Evolutionary conservation across 495 filamentous ascomycete species (phyloP).

Genomic region (Annulohypoxylon maeteangense): DNA sequence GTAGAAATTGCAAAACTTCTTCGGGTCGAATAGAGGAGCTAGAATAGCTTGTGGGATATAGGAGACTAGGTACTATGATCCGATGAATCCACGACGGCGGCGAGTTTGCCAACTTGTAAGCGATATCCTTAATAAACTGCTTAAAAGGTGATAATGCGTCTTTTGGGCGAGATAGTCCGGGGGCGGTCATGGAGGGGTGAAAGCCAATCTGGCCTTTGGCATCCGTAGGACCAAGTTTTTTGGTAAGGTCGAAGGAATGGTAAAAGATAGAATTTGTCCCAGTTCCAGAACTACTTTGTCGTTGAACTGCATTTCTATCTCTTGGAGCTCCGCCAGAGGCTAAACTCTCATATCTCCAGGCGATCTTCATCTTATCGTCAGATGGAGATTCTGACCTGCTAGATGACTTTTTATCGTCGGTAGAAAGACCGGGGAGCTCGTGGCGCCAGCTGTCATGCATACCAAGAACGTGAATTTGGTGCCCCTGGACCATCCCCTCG

Average conservation of each 20-base stretch:
- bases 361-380: constrained; percentile 95
- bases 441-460: constrained; percentile 80
- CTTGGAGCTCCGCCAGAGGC: constrained; percentile 68
- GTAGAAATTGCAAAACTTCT: constrained; percentile 83
- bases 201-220: constrained; percentile 58
- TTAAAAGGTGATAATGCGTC: constrained; percentile 66
- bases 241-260: constrained; percentile 90
- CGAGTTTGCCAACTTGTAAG: constrained; percentile 65
- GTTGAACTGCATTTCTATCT: constrained; percentile 46
- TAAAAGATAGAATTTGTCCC: constrained; percentile 67
- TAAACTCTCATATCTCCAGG: constrained; percentile 93
- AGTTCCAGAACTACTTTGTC: constrained; percentile 25
- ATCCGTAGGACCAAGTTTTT: constrained; percentile 73
- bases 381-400: constrained; percentile 50
- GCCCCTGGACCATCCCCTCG: constrained; percentile 92
- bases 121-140: constrained; percentile 69
- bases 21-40: constrained; percentile 71
- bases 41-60: constrained; percentile 85
- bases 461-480: constrained; percentile 86
- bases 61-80: constrained; percentile 81
- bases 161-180: constrained; percentile 29
- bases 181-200: constrained; percentile 53
- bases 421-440: constrained; percentile 80
- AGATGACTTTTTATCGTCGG: constrained; percentile 52
- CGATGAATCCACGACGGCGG: constrained; percentile 76